Base-by-base conservation (phyloP, 2,329 filamentous ascomycete genomes). In the Dothideomycetidae sp. region DNA sequence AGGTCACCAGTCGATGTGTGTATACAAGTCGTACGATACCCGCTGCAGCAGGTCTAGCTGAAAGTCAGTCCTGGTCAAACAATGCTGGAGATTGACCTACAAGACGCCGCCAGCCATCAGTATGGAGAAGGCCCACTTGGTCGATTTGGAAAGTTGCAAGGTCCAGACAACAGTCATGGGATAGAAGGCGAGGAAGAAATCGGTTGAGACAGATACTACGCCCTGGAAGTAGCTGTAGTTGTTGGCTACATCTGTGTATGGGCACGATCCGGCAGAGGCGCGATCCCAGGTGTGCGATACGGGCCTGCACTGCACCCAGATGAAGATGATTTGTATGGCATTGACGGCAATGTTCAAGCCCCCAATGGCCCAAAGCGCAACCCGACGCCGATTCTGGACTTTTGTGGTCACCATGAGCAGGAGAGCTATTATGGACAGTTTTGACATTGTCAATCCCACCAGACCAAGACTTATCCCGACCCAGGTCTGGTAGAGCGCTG, bases 221-320 rank as follows among this genome's bases (percentile, higher is more conserved):
- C 36, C 36, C 19, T 38, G 36, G 12, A 38, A 38, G 30, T 38
- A 38, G 29, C 36, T 29, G 18, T 31, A 38, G 21, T 38, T 29
- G 13, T 29, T 29, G 10, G 36, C 36, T 10, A 32, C 30, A 15
- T 38, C 12, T 9, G 29, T 32, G 18, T 19, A 29, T 11, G 30
- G 28, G 15, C 36, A 38, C n/a, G 30, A 12, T 7, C 36, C 36
- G 11, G 36, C 29, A 17, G 12, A 21, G 5, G 29, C 17, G 10
- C 36, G 17, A 29, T 38, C 28, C 36, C 36, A 38, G 16, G 33
- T 19, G 5, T 21, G 15, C 10, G 31, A 29, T 17, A 12, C 15
- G 16, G 36, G 36, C 9, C 29, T 32, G 36, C 36, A 38, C 16
- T 38, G 36, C 14, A 29, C 28, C 10, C 30, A 21, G 12, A 29